phyloP scores from a whole-genome alignment of 2,329 filamentous ascomycete species.

The Lachnellula subtilissima region DNA sequence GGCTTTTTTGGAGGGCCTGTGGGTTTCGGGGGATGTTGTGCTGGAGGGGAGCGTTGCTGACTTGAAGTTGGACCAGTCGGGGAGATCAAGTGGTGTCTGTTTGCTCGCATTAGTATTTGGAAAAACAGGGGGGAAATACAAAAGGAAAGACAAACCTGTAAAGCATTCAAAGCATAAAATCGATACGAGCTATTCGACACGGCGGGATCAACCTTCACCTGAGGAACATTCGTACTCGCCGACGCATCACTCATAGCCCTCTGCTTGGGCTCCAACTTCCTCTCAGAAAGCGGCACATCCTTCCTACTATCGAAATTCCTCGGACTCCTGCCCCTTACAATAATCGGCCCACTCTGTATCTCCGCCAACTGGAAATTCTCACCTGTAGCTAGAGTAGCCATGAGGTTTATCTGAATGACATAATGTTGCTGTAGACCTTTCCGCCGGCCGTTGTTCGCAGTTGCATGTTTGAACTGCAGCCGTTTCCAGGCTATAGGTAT shows the following conservation, averaged over 20 bases:
- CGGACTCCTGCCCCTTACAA: conserved; percentile 87
- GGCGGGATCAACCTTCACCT: conserved; percentile 26
- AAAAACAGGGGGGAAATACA: too few relatives aligned
- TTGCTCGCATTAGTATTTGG: neutral
- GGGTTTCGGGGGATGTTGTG: conserved; percentile 10
- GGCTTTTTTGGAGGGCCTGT: conserved; percentile 22
- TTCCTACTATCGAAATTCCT: conserved; percentile 91
- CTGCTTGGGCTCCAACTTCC: conserved; percentile 26
- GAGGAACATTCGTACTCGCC: conserved; percentile 7
- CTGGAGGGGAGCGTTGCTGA: conserved; percentile 5
- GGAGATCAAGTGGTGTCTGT: conserved; percentile 26
- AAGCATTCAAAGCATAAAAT: conserved; percentile 26
- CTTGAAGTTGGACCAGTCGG: conserved; percentile 23
- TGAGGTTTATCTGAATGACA: conserved; percentile 76
- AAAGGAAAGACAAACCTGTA: conserved; percentile 22
- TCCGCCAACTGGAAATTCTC: conserved; percentile 75
- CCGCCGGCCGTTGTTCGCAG: conserved; percentile 88
- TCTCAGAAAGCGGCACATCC: conserved; percentile 62
- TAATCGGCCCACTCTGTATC: conserved; percentile 86
- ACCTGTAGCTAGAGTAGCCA: conserved; percentile 63
- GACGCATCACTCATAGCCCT: conserved; percentile 24
- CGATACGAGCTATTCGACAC: conserved; percentile 19
- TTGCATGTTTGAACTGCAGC: conserved; percentile 92
- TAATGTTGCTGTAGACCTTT: conserved; percentile 97
- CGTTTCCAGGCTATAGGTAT: conserved; percentile 90